Base-by-base conservation (phyloP, 257 asterid genomes). In the Agastache rugosa region DNA sequence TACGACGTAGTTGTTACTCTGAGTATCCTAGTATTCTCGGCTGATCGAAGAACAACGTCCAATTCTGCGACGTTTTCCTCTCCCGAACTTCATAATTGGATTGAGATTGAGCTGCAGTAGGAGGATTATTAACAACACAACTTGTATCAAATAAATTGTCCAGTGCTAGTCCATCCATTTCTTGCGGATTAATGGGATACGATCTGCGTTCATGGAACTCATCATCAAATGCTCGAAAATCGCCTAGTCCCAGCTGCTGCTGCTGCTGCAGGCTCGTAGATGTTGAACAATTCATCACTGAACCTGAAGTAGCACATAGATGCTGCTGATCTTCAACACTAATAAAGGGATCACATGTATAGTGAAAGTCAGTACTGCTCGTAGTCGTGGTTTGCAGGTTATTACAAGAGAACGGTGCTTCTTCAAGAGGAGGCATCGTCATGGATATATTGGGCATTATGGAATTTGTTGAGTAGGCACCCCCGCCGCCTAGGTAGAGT, bases 131-230 rank as follows among this genome's bases (percentile, higher is more conserved):
- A 29, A 66, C 74, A 23, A 66, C 63, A 50, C 81, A 62, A 37
- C 44, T 82, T 14, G 69, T 37, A 37, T 81, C 80, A 50, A 77
- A 76, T 6, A 77, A 64, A 37, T 67, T 55, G 14, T 72, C 67
- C 0, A 73, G n/a, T n/a, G n/a, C n/a, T n/a, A n/a, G 11, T 45
- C 63, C 78, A 47, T 79, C 85, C 71, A 76, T 66, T 55, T 68
- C 47, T 19, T 77, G 81, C 11, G 61, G 44, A 63, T 11, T 25
- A 25, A 1, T 11, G 6, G 6, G 17, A 37, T 37, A 39, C 2
- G 44, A 9, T 37, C 2, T 37, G 8, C 42, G 42, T 37, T 35
- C n/a, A n/a, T n/a, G n/a, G n/a, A n/a, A 3, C 1, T 29, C 37
- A 31, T 31, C 44, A n/a, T 59, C 75, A 39, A 19, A 63, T 31